Base-by-base conservation (phyloP, 1,139 yeast genomes). In the Arxiozyma telluris region DNA sequence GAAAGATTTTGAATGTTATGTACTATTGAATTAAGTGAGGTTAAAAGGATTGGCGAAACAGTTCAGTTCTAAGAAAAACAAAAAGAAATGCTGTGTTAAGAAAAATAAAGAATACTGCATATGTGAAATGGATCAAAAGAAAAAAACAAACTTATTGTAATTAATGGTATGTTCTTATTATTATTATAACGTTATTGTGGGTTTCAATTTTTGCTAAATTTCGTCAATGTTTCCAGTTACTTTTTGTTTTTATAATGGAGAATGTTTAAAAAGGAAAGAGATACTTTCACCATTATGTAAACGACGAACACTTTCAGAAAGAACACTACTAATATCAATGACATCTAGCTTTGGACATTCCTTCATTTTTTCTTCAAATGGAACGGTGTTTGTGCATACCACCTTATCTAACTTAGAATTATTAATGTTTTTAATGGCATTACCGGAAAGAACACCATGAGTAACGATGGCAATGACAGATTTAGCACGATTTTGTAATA, bases 271-370 rank as follows among this genome's bases (percentile, higher is more conserved):
- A 64, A 91, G 77, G 73, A 88, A 91, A 42, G 96, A 87, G 54
- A 90, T 90, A 74, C 95, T 85, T 74, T 93, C 98, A 68, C 98
- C 98, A 68, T 93, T 91, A 73, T 93, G 98, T 67, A 93, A 79
- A 68, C 98, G 84, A 74, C 98, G 84, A 58, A 93, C 87, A 55
- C 96, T 87, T 74, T 93, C 98, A n/a, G 98, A 98, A 57, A 93
- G 74, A 20, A 89, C 94, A 38, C 95, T 86, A 59, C 93, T 82
- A 55, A 93, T 82, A 71, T 93, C 98, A 59, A 93, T 81, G 39
- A 84, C 81, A 61, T 85, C 90, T 63, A 93, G 75, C 66, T 84
- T 87, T 44, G 87, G 82, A 68, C 97, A 90, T 53, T 72, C 68
- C 52, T 72, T 70, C 68, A 83, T 75, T 69, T 88, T 87, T 56